Base-by-base conservation (phyloP, 176 grass and related monocot genomes). In the Poa annua region DNA sequence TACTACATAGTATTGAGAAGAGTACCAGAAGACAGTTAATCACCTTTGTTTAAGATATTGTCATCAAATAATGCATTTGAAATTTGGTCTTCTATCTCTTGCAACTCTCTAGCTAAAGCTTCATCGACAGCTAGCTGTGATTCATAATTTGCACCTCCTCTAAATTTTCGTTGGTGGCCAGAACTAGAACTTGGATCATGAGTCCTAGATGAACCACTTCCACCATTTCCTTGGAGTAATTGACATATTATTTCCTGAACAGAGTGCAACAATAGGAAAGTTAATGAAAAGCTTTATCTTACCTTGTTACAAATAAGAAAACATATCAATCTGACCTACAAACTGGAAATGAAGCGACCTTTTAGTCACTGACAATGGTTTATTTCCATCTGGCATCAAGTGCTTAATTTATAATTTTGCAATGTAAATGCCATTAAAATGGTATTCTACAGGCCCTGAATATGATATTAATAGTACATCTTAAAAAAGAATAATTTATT, bases 31-130 rank as follows among this genome's bases (percentile, higher is more conserved):
- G 39, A 71, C 7, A 56, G 80, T 39, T 75, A 80, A 90, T 70
- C 75, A 61, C 49, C 75, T 88, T 78, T 22, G 26, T 20, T 76
- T 54, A 35, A 47, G 50, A 72, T 82, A 42, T 19, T 49, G 54
- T 75, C 74, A 81, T 53, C 67, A 80, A 92, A n/a, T 39, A 74
- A 89, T 49, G 88, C 54, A 49, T 33, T 83, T 39, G 85, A 67
- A 62, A 97, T 35, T 76, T 89, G 88, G 71, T 88, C 59, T 56
- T 92, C 89, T 74, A 94, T 49, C 67, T 85, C 83, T 70, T 94
- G 92, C 55, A 97, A 71, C 35, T 94, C 94, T 87, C 89, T 89
- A 77, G 94, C 94, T 77, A 97, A 85, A 81, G 91, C 87, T 91
- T 97, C 91, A 84, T 97, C 94, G 45, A 71, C 79, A 51, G 86